phyloP scores from a whole-genome alignment of 345 rosid species.

The Euphorbia peplus region DNA sequence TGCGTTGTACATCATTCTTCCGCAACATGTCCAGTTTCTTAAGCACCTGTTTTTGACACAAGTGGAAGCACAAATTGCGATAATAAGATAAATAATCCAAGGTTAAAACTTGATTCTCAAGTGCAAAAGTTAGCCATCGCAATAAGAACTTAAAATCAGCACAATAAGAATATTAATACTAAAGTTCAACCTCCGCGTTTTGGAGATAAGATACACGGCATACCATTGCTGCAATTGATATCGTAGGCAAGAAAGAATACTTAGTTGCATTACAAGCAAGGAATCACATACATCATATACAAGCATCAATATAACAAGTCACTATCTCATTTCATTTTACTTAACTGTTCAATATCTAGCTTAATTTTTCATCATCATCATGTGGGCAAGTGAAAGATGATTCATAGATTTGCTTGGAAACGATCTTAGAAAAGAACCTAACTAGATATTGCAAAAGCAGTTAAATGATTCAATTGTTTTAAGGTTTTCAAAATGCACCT shows the following conservation, averaged over 20 bases:
- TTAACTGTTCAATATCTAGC: too few species aligned
- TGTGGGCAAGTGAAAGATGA: not conserved
- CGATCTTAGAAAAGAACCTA: not conserved
- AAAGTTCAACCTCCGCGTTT: not conserved
- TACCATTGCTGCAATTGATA: not conserved
- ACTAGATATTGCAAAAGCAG: not conserved
- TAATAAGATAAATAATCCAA: not conserved
- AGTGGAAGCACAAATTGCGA: slow-evolving; percentile 17
- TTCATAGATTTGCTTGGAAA: not conserved
- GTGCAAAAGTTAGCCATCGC: not conserved
- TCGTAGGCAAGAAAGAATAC: not conserved
- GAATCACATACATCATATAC: not conserved
- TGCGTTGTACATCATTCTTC: slow-evolving; percentile 73
- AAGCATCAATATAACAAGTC: not conserved
- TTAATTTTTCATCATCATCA: not conserved
- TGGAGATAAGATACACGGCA: not conserved
- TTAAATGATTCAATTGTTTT: not conserved
- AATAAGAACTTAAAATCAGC: not conserved
- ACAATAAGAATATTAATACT: not conserved
- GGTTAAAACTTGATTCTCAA: not conserved
- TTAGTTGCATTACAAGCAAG: not conserved
- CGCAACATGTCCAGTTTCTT: slow-evolving; percentile 79
- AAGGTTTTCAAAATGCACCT: not conserved
- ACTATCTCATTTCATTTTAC: not conserved
- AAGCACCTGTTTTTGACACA: slow-evolving; percentile 47